Evolutionary conservation across 371 early-diverging fungal species (phyloP), one percentile per base, ranked within the genome.

Genomic region (Mortierella sp.): DNA sequence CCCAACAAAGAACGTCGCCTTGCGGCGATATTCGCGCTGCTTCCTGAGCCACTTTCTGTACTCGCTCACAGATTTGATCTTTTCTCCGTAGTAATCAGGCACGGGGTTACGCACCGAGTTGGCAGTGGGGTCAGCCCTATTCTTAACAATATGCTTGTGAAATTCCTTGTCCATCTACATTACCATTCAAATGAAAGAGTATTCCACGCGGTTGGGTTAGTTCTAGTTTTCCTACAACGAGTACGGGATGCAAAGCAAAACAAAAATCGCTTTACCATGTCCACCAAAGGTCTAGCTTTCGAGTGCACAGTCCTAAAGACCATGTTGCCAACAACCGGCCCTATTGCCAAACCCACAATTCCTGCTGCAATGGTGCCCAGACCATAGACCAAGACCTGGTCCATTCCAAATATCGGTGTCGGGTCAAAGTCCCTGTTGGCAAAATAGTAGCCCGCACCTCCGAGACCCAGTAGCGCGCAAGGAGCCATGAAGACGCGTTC

Each of bases 51-150:
- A 97, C 37, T 82, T 78, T 39, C 95, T 87, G 79, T 97, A 97
- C 41, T 87, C 94, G 17, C 72, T 58, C 24, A 95, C 89, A 28
- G 92, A 92, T 53, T 87, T 84, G 75, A 97, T 92, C 80, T 93
- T 93, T 67, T 97, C 97, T 31, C 95, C 97, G 66, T 97, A 95
- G 65, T 90, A 97, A 71, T 97, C 96, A 7, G 97, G 96, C 41
- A 94, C 84, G 39, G 93, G 94, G 70, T 90, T 91, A 55, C 91
- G 86, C 26, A 88, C 81, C 5, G 90, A 91, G 59, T 92, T 87
- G 39, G 89, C 80, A 27, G 88, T 80, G 46, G 94, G 93, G 59
- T 92, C 89, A 9, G 94, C 93, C 30, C 96, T 84, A 78, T 93
- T 88, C 50, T 82, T 82, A 62, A 85, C 85, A 59, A 97, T 87